Base-by-base conservation (phyloP, 352 stramenopile species). In the Pseudoperonospora humuli region DNA sequence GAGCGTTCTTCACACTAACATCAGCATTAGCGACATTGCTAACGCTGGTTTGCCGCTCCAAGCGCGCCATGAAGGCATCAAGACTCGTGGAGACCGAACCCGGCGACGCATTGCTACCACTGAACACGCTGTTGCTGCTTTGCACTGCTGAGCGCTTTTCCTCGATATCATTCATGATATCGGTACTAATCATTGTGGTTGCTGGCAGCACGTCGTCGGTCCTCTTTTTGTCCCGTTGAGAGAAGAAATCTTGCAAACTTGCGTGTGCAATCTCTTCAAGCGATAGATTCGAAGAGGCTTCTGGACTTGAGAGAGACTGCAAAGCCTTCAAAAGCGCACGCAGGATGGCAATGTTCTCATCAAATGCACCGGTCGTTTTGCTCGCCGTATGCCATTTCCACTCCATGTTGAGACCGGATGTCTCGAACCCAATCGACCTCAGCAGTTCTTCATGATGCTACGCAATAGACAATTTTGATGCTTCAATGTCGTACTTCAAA, bases 371-470 rank as follows among this genome's bases (percentile, higher is more conserved):
- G 33, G 54, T 77, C 14, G 46, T 50, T 23, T 72, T 76, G 44
- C 76, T 70, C 1, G 75, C 65, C 4, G 74, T 64, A 41, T 90
- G 68, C 75, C 78, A 88, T 46, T 83, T 85, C 78, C 78, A 91
- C 40, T 91, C 78, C 70, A 91, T 79, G 51, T 86, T 88, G 5
- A 86, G 41, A 9, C 75, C 74, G 7, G 67, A 63, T 19, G 64
- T 78, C 37, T 86, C 75, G 17, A 91, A 91, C 0, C 78, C 78
- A 38, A 91, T 86, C 19, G 74, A 70, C 40, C 81, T 74, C 17
- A 91, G 70, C 44, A 91, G 40, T 21, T 84, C 74, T 19, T 83
- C 67, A 31, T 91, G 75, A 35, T 91, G 70, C 75, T 89, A 17
- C 38, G 13, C n/a, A 18, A 45, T 15, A 37, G 5, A 24, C 20